Evolutionary conservation across 1,284 basidiomycete genomes (phyloP).

Genomic region (Apiotrichum laibachii): DNA sequence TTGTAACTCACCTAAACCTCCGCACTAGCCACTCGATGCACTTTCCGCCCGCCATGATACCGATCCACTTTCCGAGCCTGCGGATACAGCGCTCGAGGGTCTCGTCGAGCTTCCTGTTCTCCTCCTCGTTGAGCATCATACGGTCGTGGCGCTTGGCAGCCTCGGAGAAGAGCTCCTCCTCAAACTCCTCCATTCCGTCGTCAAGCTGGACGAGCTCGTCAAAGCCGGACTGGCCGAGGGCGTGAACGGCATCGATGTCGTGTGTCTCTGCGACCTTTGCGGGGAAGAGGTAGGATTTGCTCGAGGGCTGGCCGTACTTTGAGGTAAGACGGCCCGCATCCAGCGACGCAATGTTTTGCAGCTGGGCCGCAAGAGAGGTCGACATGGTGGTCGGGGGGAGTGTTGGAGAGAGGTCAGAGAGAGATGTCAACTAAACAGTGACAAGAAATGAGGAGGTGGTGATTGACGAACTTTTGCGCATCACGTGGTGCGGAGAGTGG

Average conservation of each 20-base stretch:
- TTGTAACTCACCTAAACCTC: conserved; percentile 70
- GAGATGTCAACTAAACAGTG: neutral
- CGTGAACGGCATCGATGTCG: conserved; percentile 81
- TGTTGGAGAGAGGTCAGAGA: conserved; percentile 5
- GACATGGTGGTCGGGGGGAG: conserved; percentile 13
- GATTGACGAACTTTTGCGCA: too few relatives aligned
- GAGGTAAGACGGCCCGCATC: conserved; percentile 74
- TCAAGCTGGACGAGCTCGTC: conserved; percentile 65
- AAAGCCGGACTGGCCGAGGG: conserved; percentile 77
- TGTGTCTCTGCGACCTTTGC: conserved; percentile 73
- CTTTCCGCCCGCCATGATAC: conserved; percentile 77
- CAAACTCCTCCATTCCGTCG: conserved; percentile 55
- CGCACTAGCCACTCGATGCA: conserved; percentile 95
- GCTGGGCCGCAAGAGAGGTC: conserved; percentile 80
- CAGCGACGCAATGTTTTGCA: conserved; percentile 74
- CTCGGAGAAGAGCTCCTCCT: conserved; percentile 78
- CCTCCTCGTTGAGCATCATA: conserved; percentile 69
- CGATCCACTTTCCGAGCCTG: conserved; percentile 72
- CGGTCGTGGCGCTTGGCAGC: conserved; percentile 72
- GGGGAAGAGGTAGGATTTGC: conserved; percentile 81
- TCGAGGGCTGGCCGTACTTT: conserved; percentile 52
- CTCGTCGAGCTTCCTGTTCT: conserved; percentile 60
- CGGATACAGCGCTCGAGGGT: conserved; percentile 59
- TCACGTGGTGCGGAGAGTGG: neutral
- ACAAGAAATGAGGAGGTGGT: too few relatives aligned